Base-by-base conservation (phyloP, 2,329 filamentous ascomycete species). In the Cytospora schulzeri region DNA sequence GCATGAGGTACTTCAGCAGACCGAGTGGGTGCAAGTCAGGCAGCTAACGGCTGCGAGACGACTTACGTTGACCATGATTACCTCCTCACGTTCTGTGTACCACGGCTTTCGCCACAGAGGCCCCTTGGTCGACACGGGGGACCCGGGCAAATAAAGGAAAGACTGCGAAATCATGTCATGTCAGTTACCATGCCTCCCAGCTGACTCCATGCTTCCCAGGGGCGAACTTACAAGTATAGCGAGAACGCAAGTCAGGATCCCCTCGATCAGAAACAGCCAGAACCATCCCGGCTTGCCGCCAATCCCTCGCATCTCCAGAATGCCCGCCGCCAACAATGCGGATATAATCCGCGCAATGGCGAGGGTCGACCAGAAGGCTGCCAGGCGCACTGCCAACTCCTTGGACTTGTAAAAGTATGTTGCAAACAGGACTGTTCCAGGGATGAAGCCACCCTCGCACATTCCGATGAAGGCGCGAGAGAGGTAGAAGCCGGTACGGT, bases 391-490 rank as follows among this genome's bases (percentile, higher is more conserved):
- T 0, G 89, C 87, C 0, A 92, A 77, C 71, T 92, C 90, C 60
- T 80, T 81, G 1, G 85, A 85, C 4, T 84, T 91, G 77, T 91
- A 92, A 75, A 89, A 92, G 74, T 92, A 92, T 2, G 85, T 87
- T 1, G 90, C 79, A 73, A 90, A 91, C 1, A 89, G 78, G 57
- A 90, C 85, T 14, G 82, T 83, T 68, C 82, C 83, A 2, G 84
- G 84, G 59, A 87, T 86, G 68, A 86, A 87, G 3, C 84, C 84
- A 15, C 82, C 82, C 69, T 86, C 83, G 57, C 79, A 83, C 2
- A 82, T 71, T 0, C 84, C 84, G 19, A 87, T 80, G 17, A 86
- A 69, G 3, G 84, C 78, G 1, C 84, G 78, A 0, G 82, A 83
- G 4, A 79, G 72, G 60, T 85, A 79, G 71, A 84, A 87, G 6